phyloP scores from a whole-genome alignment of 805 yeast genomes.

The Metschnikowia similis region DNA sequence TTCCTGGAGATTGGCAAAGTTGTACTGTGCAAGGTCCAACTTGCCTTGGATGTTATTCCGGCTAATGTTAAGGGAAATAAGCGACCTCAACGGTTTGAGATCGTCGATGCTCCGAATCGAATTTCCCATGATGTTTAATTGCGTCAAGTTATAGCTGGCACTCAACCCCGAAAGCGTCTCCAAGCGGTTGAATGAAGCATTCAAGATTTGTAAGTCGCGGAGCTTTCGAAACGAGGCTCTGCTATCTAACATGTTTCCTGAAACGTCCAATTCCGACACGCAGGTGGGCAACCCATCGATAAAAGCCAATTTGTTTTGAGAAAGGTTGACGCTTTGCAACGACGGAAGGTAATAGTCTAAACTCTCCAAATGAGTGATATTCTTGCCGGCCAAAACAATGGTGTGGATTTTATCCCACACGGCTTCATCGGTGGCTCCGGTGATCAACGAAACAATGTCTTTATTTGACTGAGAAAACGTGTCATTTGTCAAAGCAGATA shows the following conservation, averaged over 20 bases:
- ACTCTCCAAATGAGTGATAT: constrained; percentile 40
- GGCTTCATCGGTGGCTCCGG: constrained; percentile 30
- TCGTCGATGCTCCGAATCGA: constrained; percentile 33
- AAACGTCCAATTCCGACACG: constrained; percentile 35
- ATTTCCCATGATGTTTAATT: constrained; percentile 37
- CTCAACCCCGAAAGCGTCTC: constrained; percentile 33
- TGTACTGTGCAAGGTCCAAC: constrained; percentile 31
- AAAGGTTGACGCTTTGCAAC: constrained; percentile 35
- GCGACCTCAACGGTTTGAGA: constrained; percentile 34
- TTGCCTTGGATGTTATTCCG: constrained; percentile 37
- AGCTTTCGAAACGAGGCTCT: constrained; percentile 39
- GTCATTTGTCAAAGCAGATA: constrained; percentile 39
- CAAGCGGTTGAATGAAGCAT: constrained; percentile 37
- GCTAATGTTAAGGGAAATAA: constrained; percentile 38
- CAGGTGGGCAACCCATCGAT: constrained; percentile 43
- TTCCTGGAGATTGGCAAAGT: constrained; percentile 40
- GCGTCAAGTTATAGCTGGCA: constrained; percentile 39
- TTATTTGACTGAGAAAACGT: constrained; percentile 47
- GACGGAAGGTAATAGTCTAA: constrained; percentile 44
- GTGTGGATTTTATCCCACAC: constrained; percentile 41
- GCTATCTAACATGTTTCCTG: constrained; percentile 36
- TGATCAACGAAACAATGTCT: constrained; percentile 42
- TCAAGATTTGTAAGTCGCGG: constrained; percentile 39
- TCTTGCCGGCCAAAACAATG: constrained; percentile 31
- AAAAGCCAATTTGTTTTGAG: constrained; percentile 39